Conservation (phyloP, 2,329 filamentous ascomycete species). For the Scedosporium boydii region DNA sequence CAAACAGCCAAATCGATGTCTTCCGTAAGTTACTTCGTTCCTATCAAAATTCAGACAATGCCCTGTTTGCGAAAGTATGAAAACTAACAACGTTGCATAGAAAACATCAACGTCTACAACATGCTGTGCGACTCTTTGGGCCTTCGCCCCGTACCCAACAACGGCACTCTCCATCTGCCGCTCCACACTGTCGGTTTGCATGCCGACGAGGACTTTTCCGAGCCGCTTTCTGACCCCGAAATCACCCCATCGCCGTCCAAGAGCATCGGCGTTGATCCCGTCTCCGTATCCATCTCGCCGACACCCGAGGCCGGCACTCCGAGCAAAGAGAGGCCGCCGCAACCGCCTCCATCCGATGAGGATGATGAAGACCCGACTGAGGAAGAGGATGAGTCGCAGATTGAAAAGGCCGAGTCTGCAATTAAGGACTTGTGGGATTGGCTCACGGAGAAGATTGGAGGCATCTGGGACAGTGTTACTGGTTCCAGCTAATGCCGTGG, state of each 20-base stretch:
- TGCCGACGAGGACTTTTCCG: conserved; percentile 34
- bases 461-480: conserved; percentile 26
- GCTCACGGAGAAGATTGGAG: conserved; percentile 36
- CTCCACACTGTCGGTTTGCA: conserved; percentile 56
- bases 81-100: too few species aligned
- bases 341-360: conserved; percentile 6
- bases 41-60: too few species aligned
- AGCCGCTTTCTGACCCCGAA: conserved; percentile 45
- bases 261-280: conserved; percentile 6
- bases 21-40: conserved; percentile 61
- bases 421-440: conserved; percentile 38
- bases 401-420: conserved; percentile 17
- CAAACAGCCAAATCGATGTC: conserved; percentile 66
- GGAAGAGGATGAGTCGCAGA: conserved; percentile 1
- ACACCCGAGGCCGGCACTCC: conserved; percentile 9
- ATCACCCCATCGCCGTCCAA: conserved; percentile 4
- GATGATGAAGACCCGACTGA: conserved; percentile 9
- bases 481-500: not conserved
- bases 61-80: too few species aligned
- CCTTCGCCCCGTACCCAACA: conserved; percentile 66
- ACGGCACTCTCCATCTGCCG: conserved; percentile 73
- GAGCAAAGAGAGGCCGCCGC: not conserved
- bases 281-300: conserved; percentile 11
- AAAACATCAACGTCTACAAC: conserved; percentile 94
- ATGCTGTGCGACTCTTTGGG: conserved; percentile 83